phyloP scores from a whole-genome alignment of 2,329 filamentous ascomycete species.

The Talaromyces sp. region DNA sequence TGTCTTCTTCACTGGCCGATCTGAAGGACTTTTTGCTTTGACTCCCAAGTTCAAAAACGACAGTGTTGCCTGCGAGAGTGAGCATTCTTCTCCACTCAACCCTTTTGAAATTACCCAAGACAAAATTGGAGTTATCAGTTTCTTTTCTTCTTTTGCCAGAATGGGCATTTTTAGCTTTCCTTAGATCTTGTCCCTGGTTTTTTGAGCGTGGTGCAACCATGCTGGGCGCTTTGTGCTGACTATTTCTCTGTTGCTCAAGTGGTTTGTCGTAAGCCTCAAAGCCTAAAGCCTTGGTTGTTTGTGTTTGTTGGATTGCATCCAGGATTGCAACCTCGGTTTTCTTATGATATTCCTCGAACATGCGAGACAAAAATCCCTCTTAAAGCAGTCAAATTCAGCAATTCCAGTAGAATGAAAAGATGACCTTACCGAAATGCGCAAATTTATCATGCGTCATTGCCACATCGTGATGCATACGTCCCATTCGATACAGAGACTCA shows the following conservation, averaged over 20 bases:
- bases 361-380: neutral
- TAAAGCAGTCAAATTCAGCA: neutral
- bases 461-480: neutral
- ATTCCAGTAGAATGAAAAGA: neutral
- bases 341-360: neutral
- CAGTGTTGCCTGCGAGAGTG: neutral
- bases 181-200: neutral
- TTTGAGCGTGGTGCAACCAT: neutral
- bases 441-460: neutral
- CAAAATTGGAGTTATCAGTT: neutral
- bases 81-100: neutral
- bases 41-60: neutral
- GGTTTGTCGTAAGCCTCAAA: neutral
- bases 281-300: neutral
- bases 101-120: neutral
- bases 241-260: neutral
- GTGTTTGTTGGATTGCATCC: neutral
- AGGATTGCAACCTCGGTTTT: neutral
- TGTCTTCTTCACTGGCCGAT: neutral
- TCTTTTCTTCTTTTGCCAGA: neutral
- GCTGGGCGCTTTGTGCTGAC: neutral
- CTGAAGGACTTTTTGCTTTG: neutral
- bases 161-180: neutral
- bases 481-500: neutral
- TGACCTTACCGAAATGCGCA: neutral